Evolutionary conservation across 257 asterid genomes (phyloP).

Genomic region (Asclepias syriaca): DNA sequence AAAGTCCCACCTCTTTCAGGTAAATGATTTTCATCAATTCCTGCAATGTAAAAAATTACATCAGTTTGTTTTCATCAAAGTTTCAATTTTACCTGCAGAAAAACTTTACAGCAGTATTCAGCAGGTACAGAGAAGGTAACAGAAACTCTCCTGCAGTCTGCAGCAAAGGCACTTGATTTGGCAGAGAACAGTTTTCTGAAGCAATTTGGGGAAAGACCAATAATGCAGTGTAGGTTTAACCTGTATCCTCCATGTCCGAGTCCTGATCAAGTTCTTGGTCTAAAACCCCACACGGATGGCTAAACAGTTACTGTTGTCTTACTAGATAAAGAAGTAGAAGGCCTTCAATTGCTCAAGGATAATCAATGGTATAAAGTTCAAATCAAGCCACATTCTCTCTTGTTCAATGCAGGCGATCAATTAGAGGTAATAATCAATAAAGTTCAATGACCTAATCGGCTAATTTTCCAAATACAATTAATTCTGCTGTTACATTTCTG

Average conservation of each 20-base stretch:
- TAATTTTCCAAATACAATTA: too few relatives aligned
- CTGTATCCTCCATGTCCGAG: conserved; percentile 62
- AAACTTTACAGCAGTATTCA: conserved; percentile 31
- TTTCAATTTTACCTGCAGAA: conserved; percentile 25
- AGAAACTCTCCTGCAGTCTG: conserved; percentile 32
- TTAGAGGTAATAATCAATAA: conserved; percentile 40
- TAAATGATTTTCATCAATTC: conserved; percentile 11
- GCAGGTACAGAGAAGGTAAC: conserved; percentile 17
- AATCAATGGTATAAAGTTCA: conserved; percentile 53
- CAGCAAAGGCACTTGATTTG: conserved; percentile 43
- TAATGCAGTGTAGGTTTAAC: conserved; percentile 45
- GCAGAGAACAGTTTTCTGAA: conserved; percentile 39
- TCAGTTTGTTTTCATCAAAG: neutral
- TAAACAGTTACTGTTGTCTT: conserved; percentile 47
- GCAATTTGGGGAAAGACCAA: conserved; percentile 37
- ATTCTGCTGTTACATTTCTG: neutral
- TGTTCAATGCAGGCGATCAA: conserved; percentile 62
- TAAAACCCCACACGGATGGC: conserved; percentile 72
- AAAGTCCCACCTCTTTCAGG: conserved; percentile 48
- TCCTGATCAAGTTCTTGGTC: conserved; percentile 57
- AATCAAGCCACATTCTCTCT: conserved; percentile 38
- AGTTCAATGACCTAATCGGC: too few relatives aligned
- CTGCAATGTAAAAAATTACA: neutral
- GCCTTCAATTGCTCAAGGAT: conserved; percentile 60
- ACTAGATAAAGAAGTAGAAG: conserved; percentile 57